These are phyloP conservation scores for Zelopaecilomyces penicillatus DNA, from an alignment of 2,329 filamentous ascomycete genomes.

Conservation along the genomic window DNA sequence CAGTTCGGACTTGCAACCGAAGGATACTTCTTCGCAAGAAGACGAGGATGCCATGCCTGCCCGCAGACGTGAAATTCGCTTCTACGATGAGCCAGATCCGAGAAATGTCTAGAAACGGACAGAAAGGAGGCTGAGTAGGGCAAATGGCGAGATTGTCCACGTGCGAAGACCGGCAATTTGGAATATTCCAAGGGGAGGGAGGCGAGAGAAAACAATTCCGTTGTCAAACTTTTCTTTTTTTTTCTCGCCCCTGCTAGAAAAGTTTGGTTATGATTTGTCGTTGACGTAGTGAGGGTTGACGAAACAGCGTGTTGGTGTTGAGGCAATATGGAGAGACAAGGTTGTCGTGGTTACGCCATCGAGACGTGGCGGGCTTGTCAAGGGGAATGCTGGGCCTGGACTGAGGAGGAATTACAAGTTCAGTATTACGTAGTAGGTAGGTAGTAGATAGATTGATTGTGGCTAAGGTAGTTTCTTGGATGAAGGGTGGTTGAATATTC, in stretches of 20 bases:
- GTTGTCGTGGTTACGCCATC: too few relatives aligned
- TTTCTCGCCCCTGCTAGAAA: background rate
- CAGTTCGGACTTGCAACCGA: too few relatives aligned
- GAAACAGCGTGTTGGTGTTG: background rate
- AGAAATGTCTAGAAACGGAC: background rate
- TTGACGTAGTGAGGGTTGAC: background rate
- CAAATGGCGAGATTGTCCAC: too few relatives aligned
- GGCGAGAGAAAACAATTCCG: background rate
- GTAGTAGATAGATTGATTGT: too few relatives aligned
- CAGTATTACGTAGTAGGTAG: too few relatives aligned
- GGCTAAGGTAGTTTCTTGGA: too few relatives aligned
- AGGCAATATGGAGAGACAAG: too few relatives aligned
- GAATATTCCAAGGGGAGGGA: background rate
- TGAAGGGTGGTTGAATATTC: too few relatives aligned
- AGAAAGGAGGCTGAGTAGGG: too few relatives aligned
- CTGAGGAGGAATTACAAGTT: too few relatives aligned
- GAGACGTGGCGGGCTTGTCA: too few relatives aligned
- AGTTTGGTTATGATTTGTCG: background rate
- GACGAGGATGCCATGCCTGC: conserved; percentile 3
- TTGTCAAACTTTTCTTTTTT: background rate
- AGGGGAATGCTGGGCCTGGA: too few relatives aligned
- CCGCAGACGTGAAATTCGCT: conserved; percentile 4
- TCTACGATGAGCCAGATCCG: conserved; percentile 3
- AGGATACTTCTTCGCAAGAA: background rate
- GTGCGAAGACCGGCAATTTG: background rate